Conservation (phyloP, 441 rosid species). For the Populus hybrid region DNA sequence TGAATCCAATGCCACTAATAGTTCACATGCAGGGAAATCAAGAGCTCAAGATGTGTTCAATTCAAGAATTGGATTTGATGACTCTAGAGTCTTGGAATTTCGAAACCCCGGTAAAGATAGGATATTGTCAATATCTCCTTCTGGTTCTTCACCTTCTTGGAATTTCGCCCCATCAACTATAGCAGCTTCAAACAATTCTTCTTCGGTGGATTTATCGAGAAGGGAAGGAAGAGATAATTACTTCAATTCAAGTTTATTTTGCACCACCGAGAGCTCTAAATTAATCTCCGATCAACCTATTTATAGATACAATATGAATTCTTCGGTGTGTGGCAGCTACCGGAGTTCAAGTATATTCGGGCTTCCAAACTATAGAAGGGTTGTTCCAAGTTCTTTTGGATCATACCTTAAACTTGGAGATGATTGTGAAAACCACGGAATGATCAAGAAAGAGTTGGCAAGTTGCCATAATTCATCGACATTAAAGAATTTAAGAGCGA, state of each 20-base stretch:
- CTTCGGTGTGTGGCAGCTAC: conserved; percentile 23
- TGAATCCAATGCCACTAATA: conserved; percentile 11
- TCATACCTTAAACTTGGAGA: conserved; percentile 23
- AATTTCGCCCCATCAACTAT: conserved; percentile 20
- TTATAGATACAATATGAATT: conserved; percentile 26
- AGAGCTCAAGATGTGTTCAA: conserved; percentile 30
- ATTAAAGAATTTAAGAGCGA: conserved; percentile 12
- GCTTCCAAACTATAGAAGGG: conserved; percentile 29
- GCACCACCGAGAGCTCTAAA: conserved; percentile 20
- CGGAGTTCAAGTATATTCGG: conserved; percentile 23
- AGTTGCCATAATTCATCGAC: conserved; percentile 16
- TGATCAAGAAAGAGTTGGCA: conserved; percentile 22
- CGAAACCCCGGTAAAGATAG: conserved; percentile 35
- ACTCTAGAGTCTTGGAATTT: conserved; percentile 31
- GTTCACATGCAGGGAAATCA: conserved; percentile 30
- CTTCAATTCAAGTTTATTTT: conserved; percentile 17
- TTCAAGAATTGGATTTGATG: conserved; percentile 34
- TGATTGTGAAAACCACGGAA: conserved; percentile 22
- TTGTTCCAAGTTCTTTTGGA: conserved; percentile 40
- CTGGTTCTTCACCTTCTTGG: conserved; percentile 33
- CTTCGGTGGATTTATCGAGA: conserved; percentile 26
- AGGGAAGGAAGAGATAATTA: conserved; percentile 25
- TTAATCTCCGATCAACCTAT: conserved; percentile 25
- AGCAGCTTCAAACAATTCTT: conserved; percentile 24
- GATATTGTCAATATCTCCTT: conserved; percentile 31